phyloP scores from a whole-genome alignment of 352 stramenopile genomes.

The Phytophthora rubi region DNA sequence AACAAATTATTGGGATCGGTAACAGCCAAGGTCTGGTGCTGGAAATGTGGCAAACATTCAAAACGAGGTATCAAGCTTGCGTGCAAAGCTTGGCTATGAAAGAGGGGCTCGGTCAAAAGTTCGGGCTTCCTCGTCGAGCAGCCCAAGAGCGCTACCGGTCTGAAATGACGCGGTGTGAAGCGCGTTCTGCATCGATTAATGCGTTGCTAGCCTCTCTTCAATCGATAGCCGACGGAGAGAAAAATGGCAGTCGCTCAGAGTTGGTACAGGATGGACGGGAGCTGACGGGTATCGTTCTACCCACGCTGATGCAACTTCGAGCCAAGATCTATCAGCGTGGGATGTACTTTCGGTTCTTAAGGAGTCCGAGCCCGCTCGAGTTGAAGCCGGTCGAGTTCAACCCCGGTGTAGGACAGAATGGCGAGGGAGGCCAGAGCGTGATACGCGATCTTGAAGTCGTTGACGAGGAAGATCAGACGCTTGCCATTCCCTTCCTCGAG shows the following conservation, averaged over 20 bases:
- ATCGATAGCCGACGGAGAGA: conserved; percentile 33
- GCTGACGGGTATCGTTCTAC: conserved; percentile 34
- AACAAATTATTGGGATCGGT: conserved; percentile 45
- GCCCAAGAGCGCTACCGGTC: conserved; percentile 88
- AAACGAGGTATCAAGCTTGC: conserved; percentile 70
- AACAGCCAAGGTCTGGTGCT: conserved; percentile 40
- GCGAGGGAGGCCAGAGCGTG: conserved; percentile 18
- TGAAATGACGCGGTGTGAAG: conserved; percentile 83
- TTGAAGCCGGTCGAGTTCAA: conserved; percentile 43
- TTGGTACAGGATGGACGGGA: conserved; percentile 1
- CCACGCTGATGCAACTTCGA: conserved; percentile 59
- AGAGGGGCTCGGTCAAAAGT: conserved; percentile 91
- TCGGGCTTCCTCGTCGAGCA: conserved; percentile 79
- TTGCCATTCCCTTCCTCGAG: conserved; percentile 49
- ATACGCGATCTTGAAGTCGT: conserved; percentile 54
- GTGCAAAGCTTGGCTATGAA: conserved; percentile 86
- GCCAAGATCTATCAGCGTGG: conserved; percentile 66
- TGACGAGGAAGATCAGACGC: conserved; percentile 41
- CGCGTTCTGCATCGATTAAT: conserved; percentile 68
- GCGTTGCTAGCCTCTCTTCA: conserved; percentile 63
- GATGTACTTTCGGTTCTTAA: conserved; percentile 68
- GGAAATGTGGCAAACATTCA: conserved; percentile 59
- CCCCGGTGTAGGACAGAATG: conserved; percentile 11
- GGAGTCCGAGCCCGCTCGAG: conserved; percentile 59
- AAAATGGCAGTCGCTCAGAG: conserved; percentile 1